Base-by-base conservation (phyloP, 257 asterid species). In the Primulina eburnea region DNA sequence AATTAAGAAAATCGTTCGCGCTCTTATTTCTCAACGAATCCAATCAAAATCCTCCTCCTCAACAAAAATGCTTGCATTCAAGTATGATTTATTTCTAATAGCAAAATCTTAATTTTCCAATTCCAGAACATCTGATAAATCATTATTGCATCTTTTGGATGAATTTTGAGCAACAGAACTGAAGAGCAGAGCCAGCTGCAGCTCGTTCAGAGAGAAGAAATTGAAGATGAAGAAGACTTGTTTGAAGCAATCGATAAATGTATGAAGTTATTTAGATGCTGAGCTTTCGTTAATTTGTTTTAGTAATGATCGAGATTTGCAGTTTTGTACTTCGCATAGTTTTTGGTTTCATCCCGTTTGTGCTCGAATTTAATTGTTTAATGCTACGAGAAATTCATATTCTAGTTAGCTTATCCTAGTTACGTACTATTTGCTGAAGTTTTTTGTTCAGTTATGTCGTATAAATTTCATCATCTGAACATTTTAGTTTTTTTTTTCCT, bases 191-290 rank as follows among this genome's bases (percentile, higher is more conserved):
- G 87, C 87, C 96, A 90, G 79, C 79, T 94, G 68, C 99, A 91
- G 88, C 82, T 94, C 43, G 88, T 94, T 58, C 92, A 91, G 76
- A 79, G 97, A 65, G 97, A 89, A 81, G 97, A 84, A 65, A 75
- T 89, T 79, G 97, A 91, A 12, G 97, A 86, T 70, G 99, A 94
- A 80, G 99, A 91, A 40, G 96, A 90, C 78, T 70, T 88, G 88
- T 91, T 94, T 71, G 99, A 91, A 88, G 97, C 97, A 10, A 93
- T 93, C n/a, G 98, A 92, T 75, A 92, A 92, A 80, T 75, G 97
- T 92, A 80, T 64, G 35, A 9, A 33, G 24, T 30, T 40, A 26
- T 5, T 17, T 12, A 24, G 35, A 12, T 37, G 37, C 14, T 3
- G 60, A 14, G 56, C 1, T 66, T 71, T 47, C 55, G 50, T 30